Evolutionary conservation across 1,139 yeast genomes (phyloP).

Genomic region (Spencermartinsiella ligniputridi): DNA sequence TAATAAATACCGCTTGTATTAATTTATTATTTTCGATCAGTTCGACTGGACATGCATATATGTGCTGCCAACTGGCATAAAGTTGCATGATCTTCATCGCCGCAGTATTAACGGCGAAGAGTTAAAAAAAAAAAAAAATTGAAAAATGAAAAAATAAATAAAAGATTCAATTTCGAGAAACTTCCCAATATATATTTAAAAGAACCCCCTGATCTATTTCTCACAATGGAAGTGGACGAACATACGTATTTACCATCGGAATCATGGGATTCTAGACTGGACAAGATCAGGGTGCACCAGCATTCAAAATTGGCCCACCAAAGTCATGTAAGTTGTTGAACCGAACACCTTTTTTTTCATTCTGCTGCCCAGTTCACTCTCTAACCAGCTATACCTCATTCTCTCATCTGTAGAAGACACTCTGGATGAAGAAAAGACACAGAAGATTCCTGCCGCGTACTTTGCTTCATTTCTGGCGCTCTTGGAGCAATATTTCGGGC

Average conservation of each 20-base stretch:
- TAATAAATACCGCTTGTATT: no score
- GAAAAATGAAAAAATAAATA: no score
- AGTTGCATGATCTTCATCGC: no score
- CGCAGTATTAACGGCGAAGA: no score
- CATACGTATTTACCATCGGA: constrained; percentile 9
- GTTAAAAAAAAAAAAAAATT: no score
- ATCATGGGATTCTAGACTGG: constrained; percentile 57
- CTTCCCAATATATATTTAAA: no score
- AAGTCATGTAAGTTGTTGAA: constrained; percentile 45
- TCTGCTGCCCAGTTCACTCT: background rate
- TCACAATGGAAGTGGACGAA: background rate
- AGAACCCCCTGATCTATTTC: no score
- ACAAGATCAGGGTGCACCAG: constrained; percentile 65
- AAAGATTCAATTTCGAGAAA: no score
- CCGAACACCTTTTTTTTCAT: no score
- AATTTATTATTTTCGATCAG: no score
- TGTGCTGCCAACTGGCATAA: no score
- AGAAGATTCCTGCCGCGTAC: constrained; percentile 59
- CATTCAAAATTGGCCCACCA: constrained; percentile 79
- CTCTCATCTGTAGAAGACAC: constrained; percentile 89
- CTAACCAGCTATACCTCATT: constrained; percentile 50
- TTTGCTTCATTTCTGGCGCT: constrained; percentile 79
- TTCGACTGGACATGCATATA: no score
- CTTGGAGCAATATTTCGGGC: constrained; percentile 63
- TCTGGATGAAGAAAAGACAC: constrained; percentile 64